phyloP scores from a whole-genome alignment of 2,329 filamentous ascomycete species.

The Simplicillium sp. region DNA sequence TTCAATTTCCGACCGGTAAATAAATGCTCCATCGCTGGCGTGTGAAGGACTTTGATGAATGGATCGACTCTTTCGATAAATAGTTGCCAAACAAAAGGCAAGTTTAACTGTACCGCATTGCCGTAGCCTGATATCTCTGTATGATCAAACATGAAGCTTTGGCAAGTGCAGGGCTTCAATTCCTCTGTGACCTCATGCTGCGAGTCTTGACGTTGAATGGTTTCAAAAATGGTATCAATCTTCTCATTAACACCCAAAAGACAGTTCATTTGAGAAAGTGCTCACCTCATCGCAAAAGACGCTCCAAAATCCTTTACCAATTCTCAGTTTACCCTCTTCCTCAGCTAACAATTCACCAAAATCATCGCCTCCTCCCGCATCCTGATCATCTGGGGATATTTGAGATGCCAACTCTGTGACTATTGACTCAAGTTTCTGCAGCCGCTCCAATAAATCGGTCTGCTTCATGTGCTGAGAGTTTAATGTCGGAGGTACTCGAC shows the following conservation, averaged over 20 bases:
- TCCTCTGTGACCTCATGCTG: too few relatives aligned
- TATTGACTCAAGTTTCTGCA: slow-evolving; percentile 18
- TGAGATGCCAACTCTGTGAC: slow-evolving; percentile 20
- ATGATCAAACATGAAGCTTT: too few relatives aligned
- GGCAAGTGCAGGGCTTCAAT: slow-evolving; percentile 5
- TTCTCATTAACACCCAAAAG: neutral
- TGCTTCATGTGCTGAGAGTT: slow-evolving; percentile 17
- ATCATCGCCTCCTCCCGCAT: slow-evolving; percentile 6
- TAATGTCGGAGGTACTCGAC: slow-evolving; percentile 8
- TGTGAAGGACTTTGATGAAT: slow-evolving; percentile 16
- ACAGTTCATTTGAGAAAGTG: too few relatives aligned
- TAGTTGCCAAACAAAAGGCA: slow-evolving; percentile 18
- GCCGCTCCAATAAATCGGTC: slow-evolving; percentile 17
- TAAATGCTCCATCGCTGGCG: too few relatives aligned
- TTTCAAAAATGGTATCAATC: slow-evolving; percentile 20
- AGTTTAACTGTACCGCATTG: slow-evolving; percentile 16
- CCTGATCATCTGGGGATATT: slow-evolving; percentile 6
- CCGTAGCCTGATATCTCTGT: slow-evolving; percentile 8
- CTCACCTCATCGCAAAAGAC: slow-evolving; percentile 19
- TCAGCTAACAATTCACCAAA: slow-evolving; percentile 18
- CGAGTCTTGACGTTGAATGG: slow-evolving; percentile 10
- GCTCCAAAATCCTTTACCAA: slow-evolving; percentile 21
- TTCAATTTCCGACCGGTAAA: too few relatives aligned
- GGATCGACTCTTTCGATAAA: slow-evolving; percentile 19
- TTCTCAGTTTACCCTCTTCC: slow-evolving; percentile 14